Evolutionary conservation across 345 rosid species (phyloP).

Genomic region (Eucalyptus tenuipes): DNA sequence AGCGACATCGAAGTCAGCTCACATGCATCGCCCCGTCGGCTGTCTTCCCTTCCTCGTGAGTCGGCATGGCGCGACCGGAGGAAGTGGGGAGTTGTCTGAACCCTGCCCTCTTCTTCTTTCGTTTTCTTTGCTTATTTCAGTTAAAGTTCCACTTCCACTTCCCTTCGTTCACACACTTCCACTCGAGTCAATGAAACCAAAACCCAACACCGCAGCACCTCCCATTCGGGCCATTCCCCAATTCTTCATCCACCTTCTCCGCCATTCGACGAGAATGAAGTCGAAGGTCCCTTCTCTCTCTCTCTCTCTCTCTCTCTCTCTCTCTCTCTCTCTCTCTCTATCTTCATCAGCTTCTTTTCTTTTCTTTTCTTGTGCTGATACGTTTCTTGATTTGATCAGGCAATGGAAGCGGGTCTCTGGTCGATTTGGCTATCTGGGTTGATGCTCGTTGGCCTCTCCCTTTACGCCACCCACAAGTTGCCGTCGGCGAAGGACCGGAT

Average conservation of each 20-base stretch:
- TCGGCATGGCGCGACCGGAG: not conserved
- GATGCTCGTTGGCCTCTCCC: constrained; percentile 51
- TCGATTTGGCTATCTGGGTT: constrained; percentile 73
- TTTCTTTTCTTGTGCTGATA: too few species aligned
- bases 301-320: not conserved
- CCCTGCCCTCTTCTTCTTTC: not conserved
- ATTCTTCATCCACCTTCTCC: not conserved
- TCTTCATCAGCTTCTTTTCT: not conserved
- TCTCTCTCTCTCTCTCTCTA: not conserved
- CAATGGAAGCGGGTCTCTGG: constrained; percentile 39
- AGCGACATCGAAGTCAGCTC: not conserved
- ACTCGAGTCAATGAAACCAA: not conserved
- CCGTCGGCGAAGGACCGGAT: constrained; percentile 17
- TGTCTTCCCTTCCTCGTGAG: not conserved
- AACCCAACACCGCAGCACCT: not conserved
- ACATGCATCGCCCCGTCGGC: not conserved
- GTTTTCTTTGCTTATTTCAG: constrained; percentile 10
- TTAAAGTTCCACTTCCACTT: constrained; percentile 25
- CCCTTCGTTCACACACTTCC: not conserved
- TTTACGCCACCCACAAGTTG: constrained; percentile 57
- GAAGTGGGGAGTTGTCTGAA: not conserved
- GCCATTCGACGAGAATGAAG: not conserved
- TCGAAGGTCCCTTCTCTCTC: not conserved
- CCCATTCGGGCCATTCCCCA: too few species aligned
- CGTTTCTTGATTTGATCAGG: constrained; percentile 18